Conservation (phyloP, 441 rosid species). For the Syzygium syzygioides region DNA sequence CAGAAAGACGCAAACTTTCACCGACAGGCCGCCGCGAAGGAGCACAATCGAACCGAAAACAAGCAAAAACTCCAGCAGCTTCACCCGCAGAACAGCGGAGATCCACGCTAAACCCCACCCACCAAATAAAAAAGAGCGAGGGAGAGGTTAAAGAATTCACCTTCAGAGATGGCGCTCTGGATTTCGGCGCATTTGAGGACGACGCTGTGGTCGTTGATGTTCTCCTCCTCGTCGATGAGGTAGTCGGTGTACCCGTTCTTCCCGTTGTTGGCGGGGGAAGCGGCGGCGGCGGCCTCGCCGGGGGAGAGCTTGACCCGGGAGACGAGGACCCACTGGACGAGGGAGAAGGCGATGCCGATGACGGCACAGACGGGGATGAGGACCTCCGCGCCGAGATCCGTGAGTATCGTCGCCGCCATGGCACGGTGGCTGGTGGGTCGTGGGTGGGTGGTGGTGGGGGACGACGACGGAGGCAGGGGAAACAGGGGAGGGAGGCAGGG, state of each 20-base stretch:
- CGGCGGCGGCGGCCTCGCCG: not conserved
- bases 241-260: not conserved
- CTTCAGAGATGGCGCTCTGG: conserved; percentile 4
- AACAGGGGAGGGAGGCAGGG: not conserved
- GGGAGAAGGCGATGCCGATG: not conserved
- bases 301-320: conserved; percentile 2
- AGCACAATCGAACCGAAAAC: not conserved
- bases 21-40: not conserved
- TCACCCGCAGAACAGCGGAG: not conserved
- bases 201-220: not conserved
- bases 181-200: conserved; percentile 3
- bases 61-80: not conserved
- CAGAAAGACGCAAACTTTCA: not conserved
- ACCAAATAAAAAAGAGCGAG: not conserved
- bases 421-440: not conserved
- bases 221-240: conserved; percentile 8
- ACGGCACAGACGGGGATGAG: not conserved
- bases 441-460: not conserved
- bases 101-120: not conserved
- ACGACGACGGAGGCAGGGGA: not conserved
- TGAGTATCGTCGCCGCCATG: not conserved
- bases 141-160: not conserved
- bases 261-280: not conserved
- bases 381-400: conserved; percentile 1
- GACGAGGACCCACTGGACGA: conserved; percentile 3